Conservation (phyloP, 2,329 filamentous ascomycete genomes). For the Colletotrichum sidae region DNA sequence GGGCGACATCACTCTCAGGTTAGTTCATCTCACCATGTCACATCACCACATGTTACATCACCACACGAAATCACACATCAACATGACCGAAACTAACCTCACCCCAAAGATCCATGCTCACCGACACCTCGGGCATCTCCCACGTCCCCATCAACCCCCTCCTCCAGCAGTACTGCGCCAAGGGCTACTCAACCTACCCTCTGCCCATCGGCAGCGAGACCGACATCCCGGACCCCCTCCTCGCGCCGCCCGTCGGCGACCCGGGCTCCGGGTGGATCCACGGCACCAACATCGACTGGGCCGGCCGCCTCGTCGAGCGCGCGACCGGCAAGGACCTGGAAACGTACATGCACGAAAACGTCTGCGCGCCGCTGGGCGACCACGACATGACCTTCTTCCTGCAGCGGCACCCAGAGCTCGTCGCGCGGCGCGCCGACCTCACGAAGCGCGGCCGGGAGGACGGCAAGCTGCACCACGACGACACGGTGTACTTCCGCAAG, state of each 20-base stretch:
- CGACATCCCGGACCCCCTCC: slow-evolving; percentile 4
- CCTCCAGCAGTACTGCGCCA: slow-evolving; percentile 39
- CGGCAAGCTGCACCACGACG: slow-evolving; percentile 26
- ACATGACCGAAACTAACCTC: background rate
- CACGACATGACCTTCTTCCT: slow-evolving; percentile 41
- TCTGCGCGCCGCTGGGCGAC: slow-evolving; percentile 47
- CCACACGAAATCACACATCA: too few species aligned
- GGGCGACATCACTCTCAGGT: slow-evolving; percentile 56
- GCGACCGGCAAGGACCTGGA: slow-evolving; percentile 56
- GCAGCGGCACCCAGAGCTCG: slow-evolving; percentile 38
- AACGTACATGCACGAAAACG: slow-evolving; percentile 55
- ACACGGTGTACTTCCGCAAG: slow-evolving; percentile 31
- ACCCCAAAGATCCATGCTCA: slow-evolving; percentile 49
- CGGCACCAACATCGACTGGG: slow-evolving; percentile 63
- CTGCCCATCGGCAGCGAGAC: background rate
- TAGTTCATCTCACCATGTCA: background rate
- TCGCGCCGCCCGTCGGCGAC: slow-evolving; percentile 39
- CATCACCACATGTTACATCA: too few species aligned
- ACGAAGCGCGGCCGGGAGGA: slow-evolving; percentile 32
- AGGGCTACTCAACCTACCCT: slow-evolving; percentile 8
- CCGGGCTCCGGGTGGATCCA: slow-evolving; percentile 53
- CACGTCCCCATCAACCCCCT: slow-evolving; percentile 56
- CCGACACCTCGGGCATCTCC: slow-evolving; percentile 59
- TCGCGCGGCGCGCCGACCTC: slow-evolving; percentile 9
- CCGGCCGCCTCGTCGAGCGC: slow-evolving; percentile 61